Conservation (phyloP, 495 filamentous ascomycete species). For the Neurospora pannonica region DNA sequence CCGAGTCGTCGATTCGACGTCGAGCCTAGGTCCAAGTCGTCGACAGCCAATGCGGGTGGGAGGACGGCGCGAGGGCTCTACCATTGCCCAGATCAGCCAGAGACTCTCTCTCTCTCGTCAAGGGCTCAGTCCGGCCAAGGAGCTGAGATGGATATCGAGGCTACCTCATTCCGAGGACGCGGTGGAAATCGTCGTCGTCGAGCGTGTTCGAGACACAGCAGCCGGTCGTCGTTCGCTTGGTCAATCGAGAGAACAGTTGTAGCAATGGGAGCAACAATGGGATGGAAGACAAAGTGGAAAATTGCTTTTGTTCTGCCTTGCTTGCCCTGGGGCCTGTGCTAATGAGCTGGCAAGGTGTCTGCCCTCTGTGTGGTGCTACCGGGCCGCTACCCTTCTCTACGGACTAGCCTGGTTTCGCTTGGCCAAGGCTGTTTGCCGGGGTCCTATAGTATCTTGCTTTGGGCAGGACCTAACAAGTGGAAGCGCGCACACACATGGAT, state of each 20-base stretch:
- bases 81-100: not conserved
- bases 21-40: not conserved
- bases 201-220: slow-evolving; percentile 6
- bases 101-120: not conserved
- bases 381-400: not conserved
- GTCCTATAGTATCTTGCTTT: not conserved
- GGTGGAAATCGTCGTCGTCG: slow-evolving; percentile 9
- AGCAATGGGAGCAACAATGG: not conserved
- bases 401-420: not conserved
- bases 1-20: not conserved
- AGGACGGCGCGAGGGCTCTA: not conserved
- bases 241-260: not conserved
- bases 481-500: not conserved
- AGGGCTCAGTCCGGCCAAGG: slow-evolving; percentile 43
- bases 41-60: slow-evolving; percentile 1
- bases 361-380: not conserved
- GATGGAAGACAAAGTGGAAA: not conserved
- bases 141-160: slow-evolving; percentile 39
- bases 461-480: not conserved
- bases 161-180: slow-evolving; percentile 42
- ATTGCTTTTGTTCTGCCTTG: not conserved
- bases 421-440: not conserved
- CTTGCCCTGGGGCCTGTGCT: not conserved
- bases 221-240: not conserved
- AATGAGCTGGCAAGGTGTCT: not conserved